These are phyloP conservation scores for Diaporthe citriasiana DNA, from an alignment of 2,329 filamentous ascomycete species.

Conservation along the genomic window DNA sequence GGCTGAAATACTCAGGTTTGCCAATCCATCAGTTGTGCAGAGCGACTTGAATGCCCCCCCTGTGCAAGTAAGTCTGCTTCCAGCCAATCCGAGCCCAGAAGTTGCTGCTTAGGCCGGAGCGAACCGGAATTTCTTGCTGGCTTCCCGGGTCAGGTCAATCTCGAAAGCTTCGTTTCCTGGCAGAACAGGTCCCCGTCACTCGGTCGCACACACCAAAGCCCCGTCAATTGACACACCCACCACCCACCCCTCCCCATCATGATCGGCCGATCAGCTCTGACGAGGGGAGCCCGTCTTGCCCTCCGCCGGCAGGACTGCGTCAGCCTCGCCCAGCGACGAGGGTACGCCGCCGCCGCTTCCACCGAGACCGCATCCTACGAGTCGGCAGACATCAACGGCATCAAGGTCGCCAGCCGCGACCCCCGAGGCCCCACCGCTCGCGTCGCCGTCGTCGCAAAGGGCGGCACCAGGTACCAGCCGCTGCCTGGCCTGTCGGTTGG, in stretches of 20 bases:
- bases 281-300: conserved; percentile 71
- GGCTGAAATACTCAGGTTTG: background rate
- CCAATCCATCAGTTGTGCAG: background rate
- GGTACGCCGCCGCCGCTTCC: conserved; percentile 70
- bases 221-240: conserved; percentile 65
- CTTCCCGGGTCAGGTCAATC: conserved; percentile 26
- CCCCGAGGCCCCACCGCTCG: conserved; percentile 89
- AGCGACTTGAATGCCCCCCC: conserved; percentile 8
- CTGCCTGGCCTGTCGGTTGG: conserved; percentile 90
- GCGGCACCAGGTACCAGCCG: conserved; percentile 92
- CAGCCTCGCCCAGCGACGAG: conserved; percentile 64
- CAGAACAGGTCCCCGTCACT: conserved; percentile 38
- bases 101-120: conserved; percentile 42
- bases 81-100: conserved; percentile 40
- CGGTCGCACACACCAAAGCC: conserved; percentile 52
- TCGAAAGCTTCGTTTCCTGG: conserved; percentile 46
- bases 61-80: conserved; percentile 27
- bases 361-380: conserved; percentile 86
- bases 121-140: conserved; percentile 48
- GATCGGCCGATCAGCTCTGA: conserved; percentile 73
- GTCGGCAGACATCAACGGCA: conserved; percentile 84
- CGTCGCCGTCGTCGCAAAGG: conserved; percentile 92
- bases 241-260: conserved; percentile 69
- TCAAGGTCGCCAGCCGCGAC: conserved; percentile 95
- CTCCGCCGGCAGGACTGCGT: conserved; percentile 71